Evolutionary conservation across 2,329 filamentous ascomycete genomes (phyloP).

Genomic region (Lizonia empirigonia): DNA sequence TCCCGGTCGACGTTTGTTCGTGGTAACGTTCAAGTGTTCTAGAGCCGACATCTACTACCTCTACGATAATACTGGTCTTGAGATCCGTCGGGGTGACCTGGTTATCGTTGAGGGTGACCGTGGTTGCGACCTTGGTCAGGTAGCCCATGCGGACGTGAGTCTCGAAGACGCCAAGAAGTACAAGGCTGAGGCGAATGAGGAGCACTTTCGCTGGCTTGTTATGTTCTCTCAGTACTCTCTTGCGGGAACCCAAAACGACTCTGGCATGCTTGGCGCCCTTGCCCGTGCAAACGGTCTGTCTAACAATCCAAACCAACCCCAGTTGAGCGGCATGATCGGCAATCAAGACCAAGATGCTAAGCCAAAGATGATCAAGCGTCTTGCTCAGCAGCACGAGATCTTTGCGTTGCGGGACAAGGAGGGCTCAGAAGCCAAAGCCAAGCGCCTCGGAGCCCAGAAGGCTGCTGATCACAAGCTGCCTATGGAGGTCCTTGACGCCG

Average conservation of each 20-base stretch:
- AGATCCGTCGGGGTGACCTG: conserved; percentile 87
- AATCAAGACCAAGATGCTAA: conserved; percentile 71
- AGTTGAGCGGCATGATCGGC: conserved; percentile 59
- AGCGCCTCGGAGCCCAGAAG: conserved; percentile 95
- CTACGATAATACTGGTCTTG: conserved; percentile 90
- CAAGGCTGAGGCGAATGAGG: conserved; percentile 89
- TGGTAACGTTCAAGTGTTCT: conserved; percentile 96
- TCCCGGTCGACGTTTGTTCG: conserved; percentile 63
- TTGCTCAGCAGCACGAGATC: conserved; percentile 91
- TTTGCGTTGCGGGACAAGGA: conserved; percentile 91
- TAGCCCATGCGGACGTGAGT: conserved; percentile 84
- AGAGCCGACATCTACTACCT: conserved; percentile 97
- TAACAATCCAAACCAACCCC: conserved; percentile 49
- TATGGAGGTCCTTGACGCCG: conserved; percentile 98
- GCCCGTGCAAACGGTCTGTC: conserved; percentile 43
- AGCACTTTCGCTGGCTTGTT: conserved; percentile 98
- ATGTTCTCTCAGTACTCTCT: conserved; percentile 79
- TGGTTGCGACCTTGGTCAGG: conserved; percentile 92
- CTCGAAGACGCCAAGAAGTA: conserved; percentile 86
- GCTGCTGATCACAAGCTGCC: conserved; percentile 91
- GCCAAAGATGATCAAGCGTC: conserved; percentile 94
- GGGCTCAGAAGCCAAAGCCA: conserved; percentile 95
- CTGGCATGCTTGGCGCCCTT: conserved; percentile 59
- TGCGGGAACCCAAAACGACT: conserved; percentile 40
- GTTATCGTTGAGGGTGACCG: conserved; percentile 98